Evolutionary conservation across 768 basidiomycete genomes (phyloP).

Genomic region (Dentipellis sp.): DNA sequence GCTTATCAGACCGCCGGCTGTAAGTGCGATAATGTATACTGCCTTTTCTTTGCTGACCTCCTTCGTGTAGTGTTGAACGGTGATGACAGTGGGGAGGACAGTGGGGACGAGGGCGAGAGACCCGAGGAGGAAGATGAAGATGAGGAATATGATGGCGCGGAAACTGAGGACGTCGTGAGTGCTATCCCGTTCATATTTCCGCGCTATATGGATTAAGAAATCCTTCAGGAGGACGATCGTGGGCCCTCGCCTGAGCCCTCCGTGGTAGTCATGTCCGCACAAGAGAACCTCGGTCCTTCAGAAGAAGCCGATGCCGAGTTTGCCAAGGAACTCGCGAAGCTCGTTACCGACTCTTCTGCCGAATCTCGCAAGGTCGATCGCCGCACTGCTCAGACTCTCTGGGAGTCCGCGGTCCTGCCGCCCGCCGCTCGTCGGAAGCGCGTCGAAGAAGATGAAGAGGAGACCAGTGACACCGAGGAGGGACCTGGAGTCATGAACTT

Average conservation of each 20-base stretch:
- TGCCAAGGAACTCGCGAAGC: constrained; percentile 89
- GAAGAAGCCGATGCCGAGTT: constrained; percentile 92
- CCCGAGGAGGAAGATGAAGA: constrained; percentile 50
- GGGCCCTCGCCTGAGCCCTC: constrained; percentile 73
- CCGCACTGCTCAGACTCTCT: constrained; percentile 76
- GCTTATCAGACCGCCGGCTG: constrained; percentile 52
- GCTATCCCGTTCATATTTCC: neutral
- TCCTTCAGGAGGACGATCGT: constrained; percentile 49
- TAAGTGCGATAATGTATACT: constrained; percentile 23
- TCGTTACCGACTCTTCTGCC: constrained; percentile 80
- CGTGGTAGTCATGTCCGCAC: constrained; percentile 58
- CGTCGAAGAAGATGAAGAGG: constrained; percentile 46
- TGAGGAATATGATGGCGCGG: constrained; percentile 40
- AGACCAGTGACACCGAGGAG: constrained; percentile 23
- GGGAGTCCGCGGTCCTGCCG: constrained; percentile 80
- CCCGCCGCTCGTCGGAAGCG: constrained; percentile 59
- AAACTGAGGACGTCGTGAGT: constrained; percentile 46
- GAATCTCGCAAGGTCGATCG: constrained; percentile 85
- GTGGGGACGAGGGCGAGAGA: constrained; percentile 36
- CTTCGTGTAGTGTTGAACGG: constrained; percentile 20
- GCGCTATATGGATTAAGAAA: neutral
- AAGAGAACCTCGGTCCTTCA: constrained; percentile 72
- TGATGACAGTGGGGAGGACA: constrained; percentile 53
- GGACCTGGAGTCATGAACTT: constrained; percentile 70
- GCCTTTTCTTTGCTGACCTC: constrained; percentile 9